Evolutionary conservation across 2,329 filamentous ascomycete genomes (phyloP).

Genomic region (Penicillium sp.): DNA sequence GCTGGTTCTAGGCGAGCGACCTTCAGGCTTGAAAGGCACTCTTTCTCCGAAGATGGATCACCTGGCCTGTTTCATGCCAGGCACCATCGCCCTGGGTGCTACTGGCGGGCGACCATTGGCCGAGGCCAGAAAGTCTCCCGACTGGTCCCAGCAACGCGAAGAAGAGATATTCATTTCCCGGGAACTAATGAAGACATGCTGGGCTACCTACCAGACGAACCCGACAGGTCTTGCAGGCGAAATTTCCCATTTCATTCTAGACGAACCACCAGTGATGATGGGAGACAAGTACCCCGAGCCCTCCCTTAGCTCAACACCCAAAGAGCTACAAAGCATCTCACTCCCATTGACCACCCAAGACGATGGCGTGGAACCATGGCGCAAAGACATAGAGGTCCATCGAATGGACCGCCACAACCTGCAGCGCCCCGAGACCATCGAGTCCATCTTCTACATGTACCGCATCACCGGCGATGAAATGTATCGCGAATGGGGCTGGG

Average conservation of each 20-base stretch:
- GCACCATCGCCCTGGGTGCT: constrained; percentile 83
- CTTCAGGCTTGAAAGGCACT: constrained; percentile 60
- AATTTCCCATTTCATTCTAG: constrained; percentile 83
- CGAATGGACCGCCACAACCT: constrained; percentile 84
- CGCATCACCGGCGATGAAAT: constrained; percentile 84
- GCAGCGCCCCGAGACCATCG: constrained; percentile 93
- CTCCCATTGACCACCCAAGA: constrained; percentile 29
- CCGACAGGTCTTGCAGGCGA: constrained; percentile 88
- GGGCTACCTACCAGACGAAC: constrained; percentile 92
- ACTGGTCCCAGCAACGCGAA: constrained; percentile 74
- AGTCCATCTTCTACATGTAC: constrained; percentile 97
- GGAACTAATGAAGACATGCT: constrained; percentile 94
- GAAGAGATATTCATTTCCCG: constrained; percentile 80
- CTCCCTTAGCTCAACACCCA: constrained; percentile 28
- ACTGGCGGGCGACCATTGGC: constrained; percentile 72
- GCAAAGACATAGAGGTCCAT: constrained; percentile 73
- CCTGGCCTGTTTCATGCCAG: constrained; percentile 93
- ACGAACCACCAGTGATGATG: constrained; percentile 57
- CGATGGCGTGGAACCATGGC: constrained; percentile 52
- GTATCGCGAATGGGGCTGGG: constrained; percentile 96
- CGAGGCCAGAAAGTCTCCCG: constrained; percentile 65
- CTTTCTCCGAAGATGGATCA: constrained; percentile 95
- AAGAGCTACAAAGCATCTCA: constrained; percentile 35
- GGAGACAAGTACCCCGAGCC: constrained; percentile 36
- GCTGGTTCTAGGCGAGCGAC: constrained; percentile 86